Evolutionary conservation across 2,329 filamentous ascomycete species (phyloP), one percentile per base, ranked within the genome.

Genomic region (Tympanopsis confertula): DNA sequence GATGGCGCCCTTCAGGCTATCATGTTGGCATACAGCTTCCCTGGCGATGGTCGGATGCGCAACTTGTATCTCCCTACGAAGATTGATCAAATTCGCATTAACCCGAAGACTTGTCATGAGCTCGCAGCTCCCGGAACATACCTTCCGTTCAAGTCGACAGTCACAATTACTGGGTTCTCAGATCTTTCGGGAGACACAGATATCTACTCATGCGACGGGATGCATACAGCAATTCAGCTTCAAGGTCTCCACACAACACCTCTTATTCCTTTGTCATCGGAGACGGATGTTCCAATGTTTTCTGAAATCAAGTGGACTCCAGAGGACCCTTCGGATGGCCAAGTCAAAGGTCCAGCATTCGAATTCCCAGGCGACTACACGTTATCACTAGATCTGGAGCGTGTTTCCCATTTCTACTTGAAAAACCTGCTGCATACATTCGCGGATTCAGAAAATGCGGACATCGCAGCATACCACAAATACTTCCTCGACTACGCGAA

Each of bases 1-100:
- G 57, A 60, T 33, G 47, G 44, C 13, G 50, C 50, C 1, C 43
- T 60, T 13, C 57, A 60, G 36, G 42, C 48, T 1, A 41, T 51
- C 14, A 33, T 57, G 15, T 44, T 49, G 2, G 56, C 57, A 2
- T 45, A 46, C 33, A 45, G 43, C 15, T 50, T 47, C 19, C 57
- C 57, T 1, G 41, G 43, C 5, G 53, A 57, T 42, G 49, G 44
- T 10, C 37, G 46, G 15, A 36, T 56, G 26, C 42, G 50, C 35
- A 24, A 45, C 18, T 35, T 50, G n/a, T 45, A 50, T n/a, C 36
- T 56, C 2, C 47, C 20, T 2, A 44, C 41, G 4, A 35, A 22
- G 7, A 44, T 55, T 15, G 13, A 29, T 2, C 20, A 33, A 4
- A 45, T 56, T 15, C 41, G 42, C 5, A 38, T 55, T 13, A 52